Percentiles rank a stretch among this genome's conserved stretches.
phyloP scores from a whole-genome alignment of 768 basidiomycete species.

The Suillus occidentalis region DNA sequence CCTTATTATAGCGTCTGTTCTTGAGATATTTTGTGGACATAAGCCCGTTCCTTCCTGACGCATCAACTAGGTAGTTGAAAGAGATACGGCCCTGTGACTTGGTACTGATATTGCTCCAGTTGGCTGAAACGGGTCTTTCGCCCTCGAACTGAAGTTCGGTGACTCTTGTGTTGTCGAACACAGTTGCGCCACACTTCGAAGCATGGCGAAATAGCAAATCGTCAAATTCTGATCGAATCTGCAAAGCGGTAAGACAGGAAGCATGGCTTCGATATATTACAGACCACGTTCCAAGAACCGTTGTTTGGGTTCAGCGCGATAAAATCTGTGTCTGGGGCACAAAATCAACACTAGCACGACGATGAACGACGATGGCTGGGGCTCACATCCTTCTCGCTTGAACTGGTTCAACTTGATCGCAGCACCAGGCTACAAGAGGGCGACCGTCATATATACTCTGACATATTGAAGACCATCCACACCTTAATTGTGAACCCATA shows the following conservation, averaged over 20 bases:
- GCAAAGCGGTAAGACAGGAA: background rate
- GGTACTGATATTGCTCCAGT: conserved; percentile 25
- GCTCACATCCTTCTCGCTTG: conserved; percentile 64
- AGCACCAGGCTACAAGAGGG: conserved; percentile 48
- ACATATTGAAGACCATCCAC: background rate
- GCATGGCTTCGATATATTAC: conserved; percentile 17
- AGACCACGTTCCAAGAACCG: conserved; percentile 61
- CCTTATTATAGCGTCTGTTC: conserved; percentile 35
- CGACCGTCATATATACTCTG: background rate
- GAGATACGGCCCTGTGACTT: conserved; percentile 22
- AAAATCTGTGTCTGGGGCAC: conserved; percentile 55
- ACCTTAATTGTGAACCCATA: conserved; percentile 55
- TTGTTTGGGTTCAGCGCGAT: conserved; percentile 53
- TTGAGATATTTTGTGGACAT: conserved; percentile 38
- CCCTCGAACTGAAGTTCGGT: conserved; percentile 33
- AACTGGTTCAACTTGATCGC: conserved; percentile 67
- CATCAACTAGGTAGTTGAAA: conserved; percentile 39
- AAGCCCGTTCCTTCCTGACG: conserved; percentile 35
- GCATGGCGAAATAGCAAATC: conserved; percentile 58
- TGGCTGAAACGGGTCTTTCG: conserved; percentile 24
- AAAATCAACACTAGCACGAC: background rate
- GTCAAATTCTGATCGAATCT: conserved; percentile 65
- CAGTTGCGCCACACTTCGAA: conserved; percentile 49
- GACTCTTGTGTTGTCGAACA: conserved; percentile 57
- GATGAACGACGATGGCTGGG: background rate